Evolutionary conservation across 2,329 filamentous ascomycete genomes (phyloP).

Genomic region (Parascedosporium putredinis): DNA sequence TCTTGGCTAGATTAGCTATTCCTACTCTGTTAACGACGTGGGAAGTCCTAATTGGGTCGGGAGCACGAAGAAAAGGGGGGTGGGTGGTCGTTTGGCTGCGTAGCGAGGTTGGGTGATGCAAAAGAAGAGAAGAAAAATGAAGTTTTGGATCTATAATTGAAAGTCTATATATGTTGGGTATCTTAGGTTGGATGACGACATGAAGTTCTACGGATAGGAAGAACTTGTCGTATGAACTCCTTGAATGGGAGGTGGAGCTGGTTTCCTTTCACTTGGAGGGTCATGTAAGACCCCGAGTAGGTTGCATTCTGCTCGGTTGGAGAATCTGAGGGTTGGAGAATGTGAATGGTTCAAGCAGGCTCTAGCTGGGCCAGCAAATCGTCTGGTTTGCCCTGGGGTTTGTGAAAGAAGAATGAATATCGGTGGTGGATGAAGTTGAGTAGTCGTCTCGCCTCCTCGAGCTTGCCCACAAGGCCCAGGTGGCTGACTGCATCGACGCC

Average conservation of each 20-base stretch:
- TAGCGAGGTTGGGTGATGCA: no score
- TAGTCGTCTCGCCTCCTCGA: conserved; percentile 21
- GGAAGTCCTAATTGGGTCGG: no score
- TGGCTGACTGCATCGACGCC: conserved; percentile 25
- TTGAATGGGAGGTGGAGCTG: background rate
- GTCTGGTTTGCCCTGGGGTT: background rate
- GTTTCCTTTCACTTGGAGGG: no score
- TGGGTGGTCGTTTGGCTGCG: no score
- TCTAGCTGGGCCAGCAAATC: background rate
- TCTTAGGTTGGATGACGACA: background rate
- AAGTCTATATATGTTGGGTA: background rate
- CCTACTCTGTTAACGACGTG: no score
- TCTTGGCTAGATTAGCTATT: no score
- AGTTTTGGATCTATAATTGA: background rate
- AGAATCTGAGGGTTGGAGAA: no score
- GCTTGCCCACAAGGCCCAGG: conserved; percentile 20
- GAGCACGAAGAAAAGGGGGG: no score
- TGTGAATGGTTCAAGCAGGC: background rate
- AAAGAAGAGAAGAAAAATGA: no score
- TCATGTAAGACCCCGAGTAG: no score
- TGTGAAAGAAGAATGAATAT: background rate
- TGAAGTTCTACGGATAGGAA: background rate
- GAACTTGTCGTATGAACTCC: background rate
- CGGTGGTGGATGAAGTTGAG: conserved; percentile 13
- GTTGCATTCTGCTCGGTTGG: no score